Conservation (phyloP, 1,139 yeast species). For the Oligophagozyma castellii region DNA sequence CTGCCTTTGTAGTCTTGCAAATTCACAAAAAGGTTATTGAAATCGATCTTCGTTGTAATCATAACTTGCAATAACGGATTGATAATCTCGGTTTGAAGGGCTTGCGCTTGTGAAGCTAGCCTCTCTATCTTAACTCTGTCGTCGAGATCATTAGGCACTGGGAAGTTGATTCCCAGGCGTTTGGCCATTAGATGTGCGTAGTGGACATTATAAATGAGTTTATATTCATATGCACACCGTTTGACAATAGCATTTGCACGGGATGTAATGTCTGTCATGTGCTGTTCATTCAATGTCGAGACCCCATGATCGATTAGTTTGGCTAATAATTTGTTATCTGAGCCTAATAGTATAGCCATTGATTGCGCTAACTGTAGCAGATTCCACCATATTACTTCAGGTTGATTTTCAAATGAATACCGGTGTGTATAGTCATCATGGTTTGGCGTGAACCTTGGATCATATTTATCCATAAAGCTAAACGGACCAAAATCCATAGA, state of each 20-base stretch:
- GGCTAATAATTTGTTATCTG: constrained; percentile 35
- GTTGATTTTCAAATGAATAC: constrained; percentile 71
- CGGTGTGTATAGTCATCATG: constrained; percentile 67
- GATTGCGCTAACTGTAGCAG: constrained; percentile 75
- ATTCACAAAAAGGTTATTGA: constrained; percentile 58
- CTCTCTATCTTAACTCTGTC: background rate
- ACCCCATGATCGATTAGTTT: constrained; percentile 25
- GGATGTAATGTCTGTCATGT: constrained; percentile 38
- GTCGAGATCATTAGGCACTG: constrained; percentile 14
- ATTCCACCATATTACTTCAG: constrained; percentile 90
- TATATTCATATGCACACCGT: constrained; percentile 51
- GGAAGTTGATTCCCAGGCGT: constrained; percentile 58
- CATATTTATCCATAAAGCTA: constrained; percentile 74
- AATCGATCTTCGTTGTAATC: constrained; percentile 54
- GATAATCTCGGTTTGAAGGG: constrained; percentile 27
- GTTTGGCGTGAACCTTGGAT: constrained; percentile 76
- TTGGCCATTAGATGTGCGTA: constrained; percentile 48
- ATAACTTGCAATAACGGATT: constrained; percentile 54
- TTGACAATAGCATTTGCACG: constrained; percentile 58
- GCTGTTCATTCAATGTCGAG: constrained; percentile 31
- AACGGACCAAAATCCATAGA: constrained; percentile 94
- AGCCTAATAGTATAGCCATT: constrained; percentile 68
- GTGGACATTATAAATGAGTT: constrained; percentile 42
- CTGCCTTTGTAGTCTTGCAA: constrained; percentile 33
- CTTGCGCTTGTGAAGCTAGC: constrained; percentile 6